Evolutionary conservation across 2,329 filamentous ascomycete genomes (phyloP).

Genomic region (Colletotrichum cereale): DNA sequence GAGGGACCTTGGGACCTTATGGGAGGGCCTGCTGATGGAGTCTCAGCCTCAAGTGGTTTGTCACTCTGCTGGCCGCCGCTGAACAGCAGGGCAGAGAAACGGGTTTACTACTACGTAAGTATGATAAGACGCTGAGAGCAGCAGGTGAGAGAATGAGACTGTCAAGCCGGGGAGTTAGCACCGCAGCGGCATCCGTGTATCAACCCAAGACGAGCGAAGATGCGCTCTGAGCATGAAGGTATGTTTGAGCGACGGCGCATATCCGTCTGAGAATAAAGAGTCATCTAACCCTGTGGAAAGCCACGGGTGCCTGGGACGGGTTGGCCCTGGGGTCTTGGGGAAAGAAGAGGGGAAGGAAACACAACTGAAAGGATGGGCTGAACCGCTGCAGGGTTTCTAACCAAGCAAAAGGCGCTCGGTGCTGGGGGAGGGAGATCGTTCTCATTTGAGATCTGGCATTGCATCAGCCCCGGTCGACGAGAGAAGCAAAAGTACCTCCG

Average conservation of each 20-base stretch:
- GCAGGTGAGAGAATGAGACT: not conserved
- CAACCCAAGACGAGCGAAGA: not conserved
- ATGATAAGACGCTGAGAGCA: not conserved
- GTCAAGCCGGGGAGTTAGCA: not conserved
- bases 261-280: slow-evolving; percentile 23
- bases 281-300: slow-evolving; percentile 37
- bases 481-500: slow-evolving; percentile 13
- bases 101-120: not conserved
- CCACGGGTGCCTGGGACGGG: slow-evolving; percentile 25
- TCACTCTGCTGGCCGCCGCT: slow-evolving; percentile 19
- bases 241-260: slow-evolving; percentile 15
- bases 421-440: not conserved
- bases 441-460: slow-evolving; percentile 29
- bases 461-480: slow-evolving; percentile 7
- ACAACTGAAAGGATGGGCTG: slow-evolving; percentile 16
- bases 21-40: slow-evolving; percentile 55
- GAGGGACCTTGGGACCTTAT: slow-evolving; percentile 40
- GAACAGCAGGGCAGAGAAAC: slow-evolving; percentile 23
- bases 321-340: slow-evolving; percentile 4
- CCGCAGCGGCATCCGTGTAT: not conserved
- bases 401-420: slow-evolving; percentile 20
- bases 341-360: slow-evolving; percentile 22
- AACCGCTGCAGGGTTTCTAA: slow-evolving; percentile 14
- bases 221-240: slow-evolving; percentile 11
- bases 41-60: slow-evolving; percentile 53